A percentile compares a stretch with the other conserved stretches of the same genome.
These are phyloP conservation scores for Penicillium robsamsonii DNA, from an alignment of 495 filamentous ascomycete species.

Conservation along the genomic window DNA sequence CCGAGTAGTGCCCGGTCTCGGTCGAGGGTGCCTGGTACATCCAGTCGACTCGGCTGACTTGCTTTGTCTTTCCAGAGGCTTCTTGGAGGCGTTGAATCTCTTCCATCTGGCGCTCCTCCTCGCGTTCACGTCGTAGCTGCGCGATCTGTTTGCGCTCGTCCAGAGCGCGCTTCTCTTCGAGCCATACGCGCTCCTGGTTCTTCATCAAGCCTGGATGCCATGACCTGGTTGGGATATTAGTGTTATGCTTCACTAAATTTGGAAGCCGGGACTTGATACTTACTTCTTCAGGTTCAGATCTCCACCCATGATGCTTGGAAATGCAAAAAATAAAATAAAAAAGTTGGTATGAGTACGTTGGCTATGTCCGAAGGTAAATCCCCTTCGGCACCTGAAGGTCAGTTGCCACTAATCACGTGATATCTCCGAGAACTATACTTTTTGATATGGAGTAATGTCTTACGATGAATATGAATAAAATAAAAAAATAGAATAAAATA, in stretches of 20 bases:
- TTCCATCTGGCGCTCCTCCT: conserved; percentile 89
- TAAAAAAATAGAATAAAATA: background rate
- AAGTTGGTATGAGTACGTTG: background rate
- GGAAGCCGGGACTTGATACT: conserved; percentile 4
- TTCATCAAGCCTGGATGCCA: conserved; percentile 84
- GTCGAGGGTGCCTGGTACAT: conserved; percentile 90
- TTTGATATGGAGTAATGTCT: background rate
- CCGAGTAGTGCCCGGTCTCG: conserved; percentile 74
- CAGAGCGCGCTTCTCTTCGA: conserved; percentile 87
- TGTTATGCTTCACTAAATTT: background rate
- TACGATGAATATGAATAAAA: background rate
- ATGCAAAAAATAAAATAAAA: background rate
- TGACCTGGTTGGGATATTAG: conserved; percentile 46
- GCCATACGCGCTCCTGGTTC: conserved; percentile 83
- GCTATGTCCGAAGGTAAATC: background rate
- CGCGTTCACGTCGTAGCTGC: conserved; percentile 82
- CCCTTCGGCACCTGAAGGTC: background rate
- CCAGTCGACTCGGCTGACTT: conserved; percentile 85
- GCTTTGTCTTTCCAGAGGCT: conserved; percentile 75
- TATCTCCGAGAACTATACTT: background rate
- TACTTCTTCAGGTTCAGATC: conserved; percentile 93
- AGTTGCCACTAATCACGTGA: conserved; percentile 8
- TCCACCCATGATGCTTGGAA: conserved; percentile 67
- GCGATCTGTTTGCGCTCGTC: conserved; percentile 92
- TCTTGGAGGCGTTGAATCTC: conserved; percentile 90